Percentiles rank a stretch among this genome's conserved stretches.
Evolutionary conservation across 2,329 filamentous ascomycete species (phyloP).

Genomic region (Trichoderma arundinaceum): DNA sequence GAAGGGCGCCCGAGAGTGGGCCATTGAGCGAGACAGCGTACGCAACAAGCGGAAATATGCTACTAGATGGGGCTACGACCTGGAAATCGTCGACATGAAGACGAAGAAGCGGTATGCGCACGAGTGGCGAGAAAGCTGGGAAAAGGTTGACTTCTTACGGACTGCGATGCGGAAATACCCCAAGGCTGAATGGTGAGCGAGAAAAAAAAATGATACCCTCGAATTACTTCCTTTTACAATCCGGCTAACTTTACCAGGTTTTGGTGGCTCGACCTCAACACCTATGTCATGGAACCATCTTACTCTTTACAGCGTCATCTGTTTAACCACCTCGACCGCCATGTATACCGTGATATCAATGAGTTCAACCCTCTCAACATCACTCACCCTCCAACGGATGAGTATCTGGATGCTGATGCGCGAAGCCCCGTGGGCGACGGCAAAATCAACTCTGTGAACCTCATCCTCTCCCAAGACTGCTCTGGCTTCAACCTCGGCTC

Average conservation of each 20-base stretch:
- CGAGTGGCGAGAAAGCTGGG: slow-evolving; percentile 99
- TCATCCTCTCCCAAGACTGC: slow-evolving; percentile 92
- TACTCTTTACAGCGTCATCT: slow-evolving; percentile 90
- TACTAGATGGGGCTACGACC: slow-evolving; percentile 86
- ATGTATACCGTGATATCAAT: slow-evolving; percentile 95
- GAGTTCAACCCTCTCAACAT: slow-evolving; percentile 95
- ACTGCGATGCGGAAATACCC: slow-evolving; percentile 92
- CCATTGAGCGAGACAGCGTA: slow-evolving; percentile 94
- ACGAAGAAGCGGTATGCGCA: slow-evolving; percentile 98
- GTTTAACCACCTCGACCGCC: slow-evolving; percentile 76
- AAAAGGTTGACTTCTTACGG: slow-evolving; percentile 94
- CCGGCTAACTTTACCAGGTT: slow-evolving; percentile 73
- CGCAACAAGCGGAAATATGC: slow-evolving; percentile 93
- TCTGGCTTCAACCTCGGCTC: slow-evolving; percentile 95
- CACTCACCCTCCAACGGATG: slow-evolving; percentile 75
- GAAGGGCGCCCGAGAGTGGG: slow-evolving; percentile 98
- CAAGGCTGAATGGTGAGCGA: slow-evolving; percentile 88
- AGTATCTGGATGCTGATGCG: slow-evolving; percentile 77
- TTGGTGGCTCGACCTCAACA: slow-evolving; percentile 98
- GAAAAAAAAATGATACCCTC: not conserved
- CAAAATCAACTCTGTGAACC: slow-evolving; percentile 77
- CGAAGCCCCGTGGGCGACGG: slow-evolving; percentile 78
- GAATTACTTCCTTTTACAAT: slow-evolving; percentile 18
- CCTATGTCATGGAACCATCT: slow-evolving; percentile 94
- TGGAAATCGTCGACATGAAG: slow-evolving; percentile 98